Conservation (phyloP, 345 rosid species). For the Hirschfeldia incana region DNA sequence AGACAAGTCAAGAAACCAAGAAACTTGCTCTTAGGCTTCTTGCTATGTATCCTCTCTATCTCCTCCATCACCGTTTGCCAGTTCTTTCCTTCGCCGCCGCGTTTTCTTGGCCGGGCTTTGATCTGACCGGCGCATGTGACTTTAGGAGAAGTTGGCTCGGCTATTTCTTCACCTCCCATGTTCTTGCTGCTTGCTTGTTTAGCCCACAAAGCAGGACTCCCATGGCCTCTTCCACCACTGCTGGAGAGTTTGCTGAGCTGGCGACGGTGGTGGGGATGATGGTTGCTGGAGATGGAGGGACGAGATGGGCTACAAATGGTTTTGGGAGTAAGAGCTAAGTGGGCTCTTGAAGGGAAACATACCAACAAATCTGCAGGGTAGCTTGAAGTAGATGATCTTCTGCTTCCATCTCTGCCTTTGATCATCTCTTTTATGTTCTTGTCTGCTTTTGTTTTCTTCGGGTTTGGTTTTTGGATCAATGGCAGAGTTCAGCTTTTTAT, state of each 20-base stretch:
- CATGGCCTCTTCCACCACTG: constrained; percentile 12
- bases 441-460: constrained; percentile 19
- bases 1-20: constrained; percentile 75
- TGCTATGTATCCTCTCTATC: constrained; percentile 60
- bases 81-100: constrained; percentile 46
- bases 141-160: constrained; percentile 88
- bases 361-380: constrained; percentile 78
- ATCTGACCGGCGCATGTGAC: constrained; percentile 96
- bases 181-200: constrained; percentile 52
- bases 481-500: constrained; percentile 33
- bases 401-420: constrained; percentile 68
- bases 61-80: constrained; percentile 88
- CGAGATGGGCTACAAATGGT: constrained; percentile 73
- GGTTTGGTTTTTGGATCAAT: constrained; percentile 34
- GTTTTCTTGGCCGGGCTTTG: constrained; percentile 67
- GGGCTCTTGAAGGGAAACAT: constrained; percentile 89
- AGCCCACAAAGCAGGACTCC: constrained; percentile 71
- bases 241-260: constrained; percentile 45
- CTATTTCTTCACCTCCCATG: constrained; percentile 46
- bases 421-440: constrained; percentile 38
- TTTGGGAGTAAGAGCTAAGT: constrained; percentile 67
- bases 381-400: constrained; percentile 48
- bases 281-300: constrained; percentile 47
- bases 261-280: constrained; percentile 46
- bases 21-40: constrained; percentile 48